Conservation (phyloP, 129 eudicot species). For the Silybum marianum region DNA sequence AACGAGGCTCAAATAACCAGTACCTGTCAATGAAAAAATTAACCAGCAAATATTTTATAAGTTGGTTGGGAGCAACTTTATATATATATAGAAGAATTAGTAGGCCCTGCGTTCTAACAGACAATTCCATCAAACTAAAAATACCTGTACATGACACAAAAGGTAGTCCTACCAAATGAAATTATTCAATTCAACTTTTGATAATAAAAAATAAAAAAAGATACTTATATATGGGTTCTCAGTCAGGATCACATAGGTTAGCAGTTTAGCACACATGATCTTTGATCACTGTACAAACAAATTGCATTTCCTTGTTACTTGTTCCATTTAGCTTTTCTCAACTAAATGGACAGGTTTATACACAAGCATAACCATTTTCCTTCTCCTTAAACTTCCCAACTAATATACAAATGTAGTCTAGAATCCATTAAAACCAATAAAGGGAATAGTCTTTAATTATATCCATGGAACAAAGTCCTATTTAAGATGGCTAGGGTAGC, state of each 20-base stretch:
- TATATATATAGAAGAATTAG: not conserved
- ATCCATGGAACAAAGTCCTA: not conserved
- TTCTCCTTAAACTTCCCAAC: not conserved
- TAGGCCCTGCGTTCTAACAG: not conserved
- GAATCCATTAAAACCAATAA: not conserved
- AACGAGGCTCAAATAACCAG: constrained; percentile 98
- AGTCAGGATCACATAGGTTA: not conserved
- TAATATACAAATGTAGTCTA: not conserved
- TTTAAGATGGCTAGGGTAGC: not conserved
- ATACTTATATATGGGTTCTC: not conserved
- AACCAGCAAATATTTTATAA: not conserved
- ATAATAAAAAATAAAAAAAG: too few species aligned
- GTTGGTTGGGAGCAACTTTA: not conserved
- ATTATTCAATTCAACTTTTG: not conserved
- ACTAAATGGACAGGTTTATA: not conserved
- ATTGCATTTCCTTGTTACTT: not conserved
- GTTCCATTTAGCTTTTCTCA: not conserved
- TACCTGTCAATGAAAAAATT: constrained; percentile 40
- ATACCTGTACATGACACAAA: not conserved
- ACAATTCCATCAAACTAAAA: not conserved
- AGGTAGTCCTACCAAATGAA: not conserved
- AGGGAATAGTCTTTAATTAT: not conserved
- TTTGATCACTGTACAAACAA: not conserved
- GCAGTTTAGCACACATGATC: not conserved
- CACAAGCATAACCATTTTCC: not conserved